Evolutionary conservation across 2,329 filamentous ascomycete species (phyloP).

Genomic region (Blastomyces percursus): DNA sequence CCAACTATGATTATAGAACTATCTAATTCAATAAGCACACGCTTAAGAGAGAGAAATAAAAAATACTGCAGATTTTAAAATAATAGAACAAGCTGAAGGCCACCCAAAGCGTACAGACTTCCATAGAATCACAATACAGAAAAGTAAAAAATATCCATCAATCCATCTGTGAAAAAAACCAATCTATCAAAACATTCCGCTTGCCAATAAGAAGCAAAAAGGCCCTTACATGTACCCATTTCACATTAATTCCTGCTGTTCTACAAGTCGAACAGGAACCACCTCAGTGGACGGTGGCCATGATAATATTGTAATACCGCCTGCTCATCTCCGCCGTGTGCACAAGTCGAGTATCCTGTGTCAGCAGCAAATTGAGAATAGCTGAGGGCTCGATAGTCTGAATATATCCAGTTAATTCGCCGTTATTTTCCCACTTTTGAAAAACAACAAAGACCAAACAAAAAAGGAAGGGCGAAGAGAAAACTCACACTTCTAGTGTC

Average conservation of each 20-base stretch:
- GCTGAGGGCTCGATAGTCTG: conserved; percentile 28
- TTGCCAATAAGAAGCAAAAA: background rate
- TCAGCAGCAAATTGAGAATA: conserved; percentile 42
- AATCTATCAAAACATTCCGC: background rate
- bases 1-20: background rate
- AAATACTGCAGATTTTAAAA: background rate
- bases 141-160: conserved; percentile 2
- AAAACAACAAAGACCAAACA: background rate
- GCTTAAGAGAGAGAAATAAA: background rate
- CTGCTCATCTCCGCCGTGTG: conserved; percentile 61
- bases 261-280: background rate
- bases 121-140: background rate
- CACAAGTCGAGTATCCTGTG: conserved; percentile 59
- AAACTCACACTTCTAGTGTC: conserved; percentile 48
- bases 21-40: background rate
- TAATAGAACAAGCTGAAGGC: conserved; percentile 12
- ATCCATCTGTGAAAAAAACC: background rate
- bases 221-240: background rate
- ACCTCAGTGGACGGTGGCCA: conserved; percentile 34
- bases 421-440: background rate
- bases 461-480: background rate
- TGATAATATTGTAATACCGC: conserved; percentile 55
- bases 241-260: background rate
- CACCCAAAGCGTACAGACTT: background rate
- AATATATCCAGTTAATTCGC: background rate